Conservation (phyloP, 805 yeast species). For the Debaryomyces castellii region DNA sequence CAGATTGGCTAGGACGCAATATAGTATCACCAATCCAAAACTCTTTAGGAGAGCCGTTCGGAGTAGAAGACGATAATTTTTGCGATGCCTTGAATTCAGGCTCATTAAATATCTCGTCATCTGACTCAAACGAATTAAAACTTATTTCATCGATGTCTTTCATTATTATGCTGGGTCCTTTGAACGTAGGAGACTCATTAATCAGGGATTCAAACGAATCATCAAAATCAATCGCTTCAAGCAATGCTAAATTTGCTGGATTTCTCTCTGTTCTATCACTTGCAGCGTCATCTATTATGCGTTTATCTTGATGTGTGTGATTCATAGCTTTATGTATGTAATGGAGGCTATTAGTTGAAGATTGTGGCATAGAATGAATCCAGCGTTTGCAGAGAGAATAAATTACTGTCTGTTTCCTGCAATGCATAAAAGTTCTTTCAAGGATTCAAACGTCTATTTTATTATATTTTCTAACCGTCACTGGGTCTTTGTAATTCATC, state of each 20-base stretch:
- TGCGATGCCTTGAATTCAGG: not conserved
- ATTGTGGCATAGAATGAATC: not conserved
- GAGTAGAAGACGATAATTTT: not conserved
- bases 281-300: not conserved
- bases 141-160: constrained; percentile 6
- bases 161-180: not conserved
- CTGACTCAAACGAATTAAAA: constrained; percentile 5
- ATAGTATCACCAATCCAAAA: not conserved
- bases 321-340: not conserved
- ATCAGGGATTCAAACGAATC: constrained; percentile 6
- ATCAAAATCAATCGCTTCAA: constrained; percentile 4
- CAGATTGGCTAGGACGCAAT: not conserved
- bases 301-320: not conserved
- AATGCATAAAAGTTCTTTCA: not conserved
- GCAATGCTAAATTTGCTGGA: constrained; percentile 1
- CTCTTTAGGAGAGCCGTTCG: not conserved
- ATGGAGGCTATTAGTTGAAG: not conserved
- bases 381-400: constrained; percentile 1
- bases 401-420: not conserved
- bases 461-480: not conserved
- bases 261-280: constrained; percentile 2
- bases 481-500: not conserved
- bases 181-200: not conserved
- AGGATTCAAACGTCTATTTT: not conserved
- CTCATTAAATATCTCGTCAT: constrained; percentile 1